These are phyloP conservation scores for Arxiozyma heterogenica DNA, from an alignment of 1,139 yeast species.

Conservation along the genomic window DNA sequence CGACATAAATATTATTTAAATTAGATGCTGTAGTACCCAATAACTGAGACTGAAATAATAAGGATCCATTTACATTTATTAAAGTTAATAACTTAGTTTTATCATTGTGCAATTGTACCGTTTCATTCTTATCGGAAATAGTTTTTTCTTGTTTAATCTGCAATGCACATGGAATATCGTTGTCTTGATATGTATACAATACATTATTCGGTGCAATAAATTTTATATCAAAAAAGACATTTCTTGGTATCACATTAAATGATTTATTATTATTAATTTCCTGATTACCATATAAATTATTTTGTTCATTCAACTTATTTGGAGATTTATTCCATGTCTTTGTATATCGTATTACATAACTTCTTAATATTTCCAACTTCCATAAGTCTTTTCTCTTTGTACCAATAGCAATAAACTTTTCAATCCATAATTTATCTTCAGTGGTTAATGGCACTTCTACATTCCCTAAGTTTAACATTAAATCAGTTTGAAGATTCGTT, in stretches of 20 bases:
- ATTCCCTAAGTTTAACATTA: constrained; percentile 32
- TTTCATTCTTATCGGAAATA: neutral
- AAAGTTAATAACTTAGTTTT: constrained; percentile 5
- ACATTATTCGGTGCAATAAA: constrained; percentile 9
- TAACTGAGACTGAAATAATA: constrained; percentile 29
- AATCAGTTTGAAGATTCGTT: constrained; percentile 17
- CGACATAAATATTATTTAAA: constrained; percentile 56
- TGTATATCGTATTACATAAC: constrained; percentile 57
- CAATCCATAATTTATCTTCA: constrained; percentile 72
- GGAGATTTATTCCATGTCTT: constrained; percentile 10
- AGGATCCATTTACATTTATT: constrained; percentile 27
- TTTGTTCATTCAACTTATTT: constrained; percentile 9
- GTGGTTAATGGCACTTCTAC: constrained; percentile 35
- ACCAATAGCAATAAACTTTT: constrained; percentile 60
- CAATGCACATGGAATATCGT: neutral
- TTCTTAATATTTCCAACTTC: constrained; percentile 67
- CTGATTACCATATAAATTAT: constrained; percentile 17
- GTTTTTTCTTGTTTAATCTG: neutral
- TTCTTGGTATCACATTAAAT: constrained; percentile 47
- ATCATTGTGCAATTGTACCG: neutral
- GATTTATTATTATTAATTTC: constrained; percentile 22
- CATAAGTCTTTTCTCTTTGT: constrained; percentile 64
- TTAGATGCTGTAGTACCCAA: constrained; percentile 46
- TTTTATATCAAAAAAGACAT: constrained; percentile 54
- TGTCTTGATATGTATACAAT: neutral